Evolutionary conservation across 2,329 filamentous ascomycete species (phyloP), one percentile per base, ranked within the genome.

Genomic region (Colletotrichum coccodes): DNA sequence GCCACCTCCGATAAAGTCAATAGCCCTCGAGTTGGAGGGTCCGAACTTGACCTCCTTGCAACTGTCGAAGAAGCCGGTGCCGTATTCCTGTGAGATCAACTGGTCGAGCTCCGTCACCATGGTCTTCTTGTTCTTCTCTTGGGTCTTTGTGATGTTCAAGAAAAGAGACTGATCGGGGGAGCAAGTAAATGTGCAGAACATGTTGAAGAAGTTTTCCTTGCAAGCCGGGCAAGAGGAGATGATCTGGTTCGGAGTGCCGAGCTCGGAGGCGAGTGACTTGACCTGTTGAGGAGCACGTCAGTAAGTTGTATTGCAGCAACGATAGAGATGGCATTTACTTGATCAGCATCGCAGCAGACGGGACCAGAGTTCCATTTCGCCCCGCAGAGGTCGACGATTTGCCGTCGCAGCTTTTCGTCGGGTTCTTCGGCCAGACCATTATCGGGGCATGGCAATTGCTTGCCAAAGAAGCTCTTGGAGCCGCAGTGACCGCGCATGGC

Each of bases 41-140:
- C 96, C 96, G 76, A 98, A 98, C 78, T 99, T 99, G 81, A 99
- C 95, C 79, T 99, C 94, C 81, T 98, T 98, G 85, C 96, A 99
- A 82, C 96, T 99, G 80, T 97, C 88, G 79, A 95, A 99, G 83
- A 99, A 97, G 1, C 93, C 94, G 9, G 89, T 86, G 49, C 94
- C 95, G 78, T 97, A 98, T 60, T 92, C 86, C 64, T 94, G 86
- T 2, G 94, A 94, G 73, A 98, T 90, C 6, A 98, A 84, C 76
- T 98, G 95, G 76, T 98, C 95, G 26, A 99, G 83, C 82, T 98
- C 94, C 1, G 92, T 94, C 16, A 98, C 94, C 64, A 80, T 80
- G 2, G 77, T 78, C 73, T 89, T 89, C 42, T 82, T 86, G 50
- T 80, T 83, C 77, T 89, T 93, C 26, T 87, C 80, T 71, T 89